Evolutionary conservation across 495 filamentous ascomycete species (phyloP).

Genomic region (Talaromyces stipitatus): DNA sequence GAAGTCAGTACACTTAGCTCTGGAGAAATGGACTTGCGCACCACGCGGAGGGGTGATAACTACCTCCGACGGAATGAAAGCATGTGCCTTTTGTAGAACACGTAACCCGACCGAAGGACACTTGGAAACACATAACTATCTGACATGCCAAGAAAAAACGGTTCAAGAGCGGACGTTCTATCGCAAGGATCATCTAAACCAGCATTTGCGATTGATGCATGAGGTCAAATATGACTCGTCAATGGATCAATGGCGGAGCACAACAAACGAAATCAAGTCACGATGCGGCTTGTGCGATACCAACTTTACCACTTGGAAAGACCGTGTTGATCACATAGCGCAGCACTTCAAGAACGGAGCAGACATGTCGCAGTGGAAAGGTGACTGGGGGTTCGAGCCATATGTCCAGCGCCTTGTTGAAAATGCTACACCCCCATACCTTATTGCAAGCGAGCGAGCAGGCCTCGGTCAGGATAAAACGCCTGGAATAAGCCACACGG

Average conservation of each 20-base stretch:
- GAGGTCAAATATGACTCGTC: conserved; percentile 56
- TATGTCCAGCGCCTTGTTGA: conserved; percentile 60
- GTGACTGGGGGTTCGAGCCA: conserved; percentile 71
- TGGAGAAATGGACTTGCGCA: conserved; percentile 84
- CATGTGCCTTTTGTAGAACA: conserved; percentile 68
- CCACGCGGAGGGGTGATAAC: conserved; percentile 43
- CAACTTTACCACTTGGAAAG: conserved; percentile 62
- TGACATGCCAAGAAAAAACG: conserved; percentile 65
- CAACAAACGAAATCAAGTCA: conserved; percentile 61
- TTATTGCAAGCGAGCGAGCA: conserved; percentile 35
- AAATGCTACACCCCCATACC: conserved; percentile 61
- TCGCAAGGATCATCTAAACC: conserved; percentile 80
- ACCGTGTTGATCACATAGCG: conserved; percentile 63
- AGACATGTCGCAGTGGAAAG: conserved; percentile 70
- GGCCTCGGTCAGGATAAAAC: conserved; percentile 31
- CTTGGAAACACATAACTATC: conserved; percentile 67
- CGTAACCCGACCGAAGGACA: conserved; percentile 62
- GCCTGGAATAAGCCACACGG: not conserved
- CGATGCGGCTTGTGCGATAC: conserved; percentile 67
- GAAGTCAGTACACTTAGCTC: conserved; percentile 73
- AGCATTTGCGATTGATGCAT: conserved; percentile 78
- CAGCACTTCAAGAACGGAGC: conserved; percentile 67
- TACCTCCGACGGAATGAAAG: conserved; percentile 25
- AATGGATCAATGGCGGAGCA: conserved; percentile 76
- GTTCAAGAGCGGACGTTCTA: conserved; percentile 72